phyloP scores from a whole-genome alignment of 2,329 filamentous ascomycete species.

The Aspergillus floridensis region DNA sequence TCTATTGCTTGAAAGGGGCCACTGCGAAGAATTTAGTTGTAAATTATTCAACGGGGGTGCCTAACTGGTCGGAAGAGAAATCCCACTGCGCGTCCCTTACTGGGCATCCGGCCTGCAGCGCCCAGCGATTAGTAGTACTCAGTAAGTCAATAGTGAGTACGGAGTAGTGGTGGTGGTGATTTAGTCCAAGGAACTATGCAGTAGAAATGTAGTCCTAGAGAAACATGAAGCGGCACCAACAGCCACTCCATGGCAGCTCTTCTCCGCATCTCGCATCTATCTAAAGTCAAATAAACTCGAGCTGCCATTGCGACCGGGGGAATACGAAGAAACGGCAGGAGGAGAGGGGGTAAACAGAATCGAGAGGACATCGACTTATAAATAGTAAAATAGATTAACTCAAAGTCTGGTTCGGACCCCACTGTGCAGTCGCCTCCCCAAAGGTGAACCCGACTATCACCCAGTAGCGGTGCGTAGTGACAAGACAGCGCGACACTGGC shows the following conservation, averaged over 20 bases:
- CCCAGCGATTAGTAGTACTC: too few relatives aligned
- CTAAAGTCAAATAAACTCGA: not conserved
- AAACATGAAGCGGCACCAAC: not conserved
- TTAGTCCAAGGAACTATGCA: not conserved
- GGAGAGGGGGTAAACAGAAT: not conserved
- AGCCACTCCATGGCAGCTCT: not conserved
- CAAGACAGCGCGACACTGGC: not conserved
- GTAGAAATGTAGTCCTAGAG: not conserved
- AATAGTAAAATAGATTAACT: not conserved
- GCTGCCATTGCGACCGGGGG: not conserved
- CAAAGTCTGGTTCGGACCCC: conserved; percentile 2
- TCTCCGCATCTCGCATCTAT: not conserved
- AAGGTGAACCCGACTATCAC: not conserved
- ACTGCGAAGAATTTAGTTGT: not conserved
- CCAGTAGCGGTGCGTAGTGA: not conserved
- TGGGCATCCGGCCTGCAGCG: not conserved
- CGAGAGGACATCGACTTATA: not conserved
- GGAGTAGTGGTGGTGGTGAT: not conserved
- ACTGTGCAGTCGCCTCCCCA: conserved; percentile 1
- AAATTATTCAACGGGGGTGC: not conserved
- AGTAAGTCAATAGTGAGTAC: not conserved
- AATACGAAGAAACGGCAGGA: conserved; percentile 2
- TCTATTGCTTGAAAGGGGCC: not conserved
- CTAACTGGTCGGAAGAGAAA: not conserved
- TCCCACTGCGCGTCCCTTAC: not conserved